Evolutionary conservation across 2,329 filamentous ascomycete genomes (phyloP), one percentile per base, ranked within the genome.

Genomic region (Hymenoscyphus repandus): DNA sequence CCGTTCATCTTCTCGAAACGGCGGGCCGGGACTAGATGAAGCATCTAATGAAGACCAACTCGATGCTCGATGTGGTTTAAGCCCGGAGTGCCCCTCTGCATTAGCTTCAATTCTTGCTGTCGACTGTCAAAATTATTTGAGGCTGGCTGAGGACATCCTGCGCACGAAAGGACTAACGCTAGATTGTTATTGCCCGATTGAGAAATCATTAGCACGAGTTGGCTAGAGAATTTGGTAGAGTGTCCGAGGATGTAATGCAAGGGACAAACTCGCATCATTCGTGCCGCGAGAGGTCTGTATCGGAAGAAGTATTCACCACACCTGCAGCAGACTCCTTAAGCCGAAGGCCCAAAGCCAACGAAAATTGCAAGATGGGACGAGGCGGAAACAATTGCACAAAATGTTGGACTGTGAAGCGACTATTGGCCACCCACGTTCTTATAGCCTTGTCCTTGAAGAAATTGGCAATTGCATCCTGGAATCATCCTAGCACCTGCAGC

Each of bases 401-500:
- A 4, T 27, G 22, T 27, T 27, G 22, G 22, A 27, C 22, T 17
- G 42, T 27, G 12, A 6, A 7, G 20, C 39, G n/a, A 33, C 52
- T 40, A 60, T 61, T 60, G 58, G 58, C 34, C 46, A 51, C 53
- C 47, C 53, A 47, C 45, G 45, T 45, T 50, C 36, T 30, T 43
- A 27, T 32, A 18, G 11, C 39, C 39, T 22, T 41, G 39, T 22
- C 38, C 11, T 20, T 20, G 13, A 40, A 40, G n/a, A n/a, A n/a
- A n/a, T n/a, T n/a, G n/a, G n/a, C n/a, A n/a, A n/a, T n/a, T n/a
- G n/a, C 45, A 32, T 44, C 7, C 30, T 18, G 36, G 36, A 36
- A 12, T 50, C 31, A 59, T 56, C 56, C 56, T 54, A 49, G 56
- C 50, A 56, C 45, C 34, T 56, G 57, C 56, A 60, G 50, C 17